Base-by-base conservation (phyloP, 306 rosid genomes). In the Crataegus laevigata region DNA sequence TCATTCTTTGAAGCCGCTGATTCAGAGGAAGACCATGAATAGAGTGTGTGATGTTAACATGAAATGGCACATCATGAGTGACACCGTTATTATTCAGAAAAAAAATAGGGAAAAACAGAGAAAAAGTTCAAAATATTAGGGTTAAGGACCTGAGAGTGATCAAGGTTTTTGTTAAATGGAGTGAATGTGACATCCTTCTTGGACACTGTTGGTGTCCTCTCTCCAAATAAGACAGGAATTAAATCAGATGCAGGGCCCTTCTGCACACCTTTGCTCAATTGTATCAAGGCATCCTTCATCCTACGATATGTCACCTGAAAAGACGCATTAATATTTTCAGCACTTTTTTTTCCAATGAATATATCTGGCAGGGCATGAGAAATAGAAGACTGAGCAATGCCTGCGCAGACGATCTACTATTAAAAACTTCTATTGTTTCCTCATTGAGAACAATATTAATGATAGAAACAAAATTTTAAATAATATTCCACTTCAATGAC, bases 231-330 rank as follows among this genome's bases (percentile, higher is more conserved):
- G 77, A 90, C 86, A 61, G 91, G 93, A 69, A 94, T 75, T 70
- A 94, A 87, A 80, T 94, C 98, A 76, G 97, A 78, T 22, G 97
- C 97, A 51, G 98, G 98, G 69, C 98, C 98, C 85, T 77, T 94
- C 25, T 90, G 97, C 72, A 94, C 89, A 76, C 97, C 97, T 86
- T 91, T 94, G 86, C 98, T 94, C 88, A 91, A 82, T 80, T 88
- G 97, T 75, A 94, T 76, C 75, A 94, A 68, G 67, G 96, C 96
- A 69, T 94, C 98, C 86, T 91, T 94, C 98, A 94, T 94, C 85
- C 96, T 90, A 29, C 87, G 88, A 88, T 91, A 94, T 8, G 98
- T 94, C 75, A 94, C 96, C 98, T 94, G 84, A 78, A 76, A 68
- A 36, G 36, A 42, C 3, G 7, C 62, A 73, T 47, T 63, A 77